These are phyloP conservation scores for Aphanomyces cochlioides DNA, from an alignment of 352 stramenopile genomes.

Conservation along the genomic window DNA sequence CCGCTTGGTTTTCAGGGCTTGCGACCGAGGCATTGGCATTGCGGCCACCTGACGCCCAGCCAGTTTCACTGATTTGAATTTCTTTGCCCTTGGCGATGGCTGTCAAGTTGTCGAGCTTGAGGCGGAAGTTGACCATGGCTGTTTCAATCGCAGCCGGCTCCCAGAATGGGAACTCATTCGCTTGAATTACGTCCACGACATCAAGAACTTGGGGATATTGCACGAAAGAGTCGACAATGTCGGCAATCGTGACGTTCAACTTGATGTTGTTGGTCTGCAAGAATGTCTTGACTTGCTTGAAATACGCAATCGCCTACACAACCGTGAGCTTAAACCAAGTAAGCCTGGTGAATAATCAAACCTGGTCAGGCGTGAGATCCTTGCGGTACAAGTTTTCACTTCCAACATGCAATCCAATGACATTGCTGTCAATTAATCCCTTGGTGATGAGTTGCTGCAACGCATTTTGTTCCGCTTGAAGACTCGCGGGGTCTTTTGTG, in stretches of 20 bases:
- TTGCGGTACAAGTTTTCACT: slow-evolving; percentile 76
- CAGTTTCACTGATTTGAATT: slow-evolving; percentile 79
- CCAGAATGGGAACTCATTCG: slow-evolving; percentile 87
- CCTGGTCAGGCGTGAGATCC: slow-evolving; percentile 56
- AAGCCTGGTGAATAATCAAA: slow-evolving; percentile 1
- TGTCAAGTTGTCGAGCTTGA: slow-evolving; percentile 61
- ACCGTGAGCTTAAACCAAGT: not conserved
- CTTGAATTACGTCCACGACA: slow-evolving; percentile 71
- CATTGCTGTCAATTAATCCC: slow-evolving; percentile 66
- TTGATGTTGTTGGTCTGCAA: slow-evolving; percentile 54
- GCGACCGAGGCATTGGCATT: slow-evolving; percentile 59
- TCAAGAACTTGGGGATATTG: slow-evolving; percentile 71
- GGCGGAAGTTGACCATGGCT: slow-evolving; percentile 66
- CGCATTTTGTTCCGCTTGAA: slow-evolving; percentile 57
- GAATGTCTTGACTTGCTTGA: slow-evolving; percentile 70
- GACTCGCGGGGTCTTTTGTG: slow-evolving; percentile 54
- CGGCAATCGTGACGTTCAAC: slow-evolving; percentile 66
- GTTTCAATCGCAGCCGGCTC: slow-evolving; percentile 55
- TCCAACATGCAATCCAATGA: slow-evolving; percentile 82
- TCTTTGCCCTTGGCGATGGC: slow-evolving; percentile 63
- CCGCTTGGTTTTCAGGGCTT: slow-evolving; percentile 50
- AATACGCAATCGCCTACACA: slow-evolving; percentile 57
- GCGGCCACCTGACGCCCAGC: slow-evolving; percentile 65
- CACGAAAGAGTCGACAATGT: slow-evolving; percentile 77
- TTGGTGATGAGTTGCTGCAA: slow-evolving; percentile 59